These are phyloP conservation scores for Salix dunnii DNA, from an alignment of 345 rosid species.

Conservation along the genomic window DNA sequence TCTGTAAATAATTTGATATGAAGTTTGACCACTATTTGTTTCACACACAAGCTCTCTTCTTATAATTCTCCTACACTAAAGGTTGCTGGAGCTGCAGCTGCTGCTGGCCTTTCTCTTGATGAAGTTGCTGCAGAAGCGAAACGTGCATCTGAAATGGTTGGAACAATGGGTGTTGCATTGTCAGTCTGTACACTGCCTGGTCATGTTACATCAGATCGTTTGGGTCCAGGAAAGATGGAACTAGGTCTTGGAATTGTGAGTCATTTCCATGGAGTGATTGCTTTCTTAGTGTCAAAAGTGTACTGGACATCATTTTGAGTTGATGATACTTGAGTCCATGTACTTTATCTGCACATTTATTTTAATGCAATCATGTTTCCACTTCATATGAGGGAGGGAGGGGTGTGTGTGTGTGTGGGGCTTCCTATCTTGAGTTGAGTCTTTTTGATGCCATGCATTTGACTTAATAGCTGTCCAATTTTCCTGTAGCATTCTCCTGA, in stretches of 20 bases:
- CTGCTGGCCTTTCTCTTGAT: slow-evolving; percentile 72
- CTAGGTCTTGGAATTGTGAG: slow-evolving; percentile 98
- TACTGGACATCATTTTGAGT: background rate
- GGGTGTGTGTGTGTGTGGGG: background rate
- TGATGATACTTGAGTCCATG: background rate
- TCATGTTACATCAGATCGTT: slow-evolving; percentile 78
- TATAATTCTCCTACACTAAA: slow-evolving; percentile 31
- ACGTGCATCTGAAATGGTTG: slow-evolving; percentile 76
- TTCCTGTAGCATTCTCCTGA: background rate
- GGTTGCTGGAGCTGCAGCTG: slow-evolving; percentile 97
- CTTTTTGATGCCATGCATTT: background rate
- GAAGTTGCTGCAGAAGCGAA: slow-evolving; percentile 79
- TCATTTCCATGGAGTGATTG: slow-evolving; percentile 11
- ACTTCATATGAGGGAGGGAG: background rate
- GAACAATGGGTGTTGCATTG: slow-evolving; percentile 92
- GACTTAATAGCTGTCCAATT: background rate
- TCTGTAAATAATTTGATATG: background rate
- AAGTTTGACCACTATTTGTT: background rate
- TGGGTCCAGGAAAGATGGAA: slow-evolving; percentile 89
- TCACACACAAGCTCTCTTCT: background rate
- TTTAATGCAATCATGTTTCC: background rate
- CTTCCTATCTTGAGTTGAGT: slow-evolving; percentile 9
- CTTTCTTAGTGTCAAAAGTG: background rate
- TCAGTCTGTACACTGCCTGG: slow-evolving; percentile 93
- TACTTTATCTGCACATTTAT: background rate